phyloP scores from a whole-genome alignment of 1,284 basidiomycete genomes.

The Fomitopsis betulina region DNA sequence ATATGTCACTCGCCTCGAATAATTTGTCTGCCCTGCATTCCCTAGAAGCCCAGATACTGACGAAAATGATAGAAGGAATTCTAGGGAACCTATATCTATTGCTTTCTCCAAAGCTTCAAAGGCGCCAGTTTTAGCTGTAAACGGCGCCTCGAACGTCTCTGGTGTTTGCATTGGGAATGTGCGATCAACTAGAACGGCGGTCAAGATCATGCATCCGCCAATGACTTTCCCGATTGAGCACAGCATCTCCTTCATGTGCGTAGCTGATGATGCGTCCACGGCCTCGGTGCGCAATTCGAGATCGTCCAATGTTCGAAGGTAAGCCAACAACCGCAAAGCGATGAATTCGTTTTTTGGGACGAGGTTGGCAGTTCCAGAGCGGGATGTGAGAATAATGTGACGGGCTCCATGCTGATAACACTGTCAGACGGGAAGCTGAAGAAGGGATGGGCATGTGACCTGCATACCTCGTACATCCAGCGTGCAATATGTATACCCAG shows the following conservation, averaged over 20 bases:
- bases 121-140: slow-evolving; percentile 28
- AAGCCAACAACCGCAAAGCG: not conserved
- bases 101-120: slow-evolving; percentile 22
- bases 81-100: slow-evolving; percentile 22
- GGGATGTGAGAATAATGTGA: slow-evolving; percentile 33
- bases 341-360: not conserved
- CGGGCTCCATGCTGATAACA: slow-evolving; percentile 31
- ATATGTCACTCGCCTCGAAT: slow-evolving; percentile 25
- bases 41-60: slow-evolving; percentile 31
- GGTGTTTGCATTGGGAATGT: slow-evolving; percentile 27
- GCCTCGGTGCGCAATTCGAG: not conserved
- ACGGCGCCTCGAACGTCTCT: slow-evolving; percentile 22
- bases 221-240: not conserved
- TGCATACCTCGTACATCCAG: slow-evolving; percentile 35
- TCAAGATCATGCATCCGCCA: slow-evolving; percentile 33
- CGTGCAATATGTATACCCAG: slow-evolving; percentile 30
- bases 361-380: slow-evolving; percentile 23
- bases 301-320: not conserved
- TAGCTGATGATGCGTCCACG: not conserved
- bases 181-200: slow-evolving; percentile 29
- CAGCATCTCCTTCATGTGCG: slow-evolving; percentile 4
- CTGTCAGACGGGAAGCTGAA: not conserved
- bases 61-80: slow-evolving; percentile 36
- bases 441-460: not conserved
- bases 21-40: slow-evolving; percentile 36